Conservation (phyloP, 441 rosid species). For the Erysimum pusillum region DNA sequence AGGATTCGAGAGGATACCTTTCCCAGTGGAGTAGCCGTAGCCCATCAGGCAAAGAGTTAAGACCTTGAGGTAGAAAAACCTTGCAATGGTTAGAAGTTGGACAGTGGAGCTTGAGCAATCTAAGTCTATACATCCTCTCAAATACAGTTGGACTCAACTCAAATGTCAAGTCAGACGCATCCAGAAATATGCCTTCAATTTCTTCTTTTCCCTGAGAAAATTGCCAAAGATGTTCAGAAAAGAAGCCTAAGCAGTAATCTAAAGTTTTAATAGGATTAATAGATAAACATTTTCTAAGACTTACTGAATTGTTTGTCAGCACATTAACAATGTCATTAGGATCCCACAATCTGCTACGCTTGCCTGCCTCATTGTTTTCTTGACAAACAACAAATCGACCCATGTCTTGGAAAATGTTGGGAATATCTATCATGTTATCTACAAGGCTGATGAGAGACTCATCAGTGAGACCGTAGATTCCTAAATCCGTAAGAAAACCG, state of each 20-base stretch:
- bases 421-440: constrained; percentile 34
- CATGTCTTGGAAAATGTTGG: constrained; percentile 47
- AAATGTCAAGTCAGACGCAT: constrained; percentile 7
- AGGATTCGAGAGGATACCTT: constrained; percentile 34
- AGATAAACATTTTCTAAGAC: too few relatives aligned
- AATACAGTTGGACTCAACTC: constrained; percentile 24
- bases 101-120: constrained; percentile 35
- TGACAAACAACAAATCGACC: constrained; percentile 41
- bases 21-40: constrained; percentile 47
- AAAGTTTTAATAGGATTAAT: too few relatives aligned
- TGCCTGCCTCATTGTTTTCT: constrained; percentile 26
- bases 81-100: background rate
- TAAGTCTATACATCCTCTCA: constrained; percentile 33
- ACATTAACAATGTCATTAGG: constrained; percentile 11
- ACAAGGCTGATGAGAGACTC: constrained; percentile 42
- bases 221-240: too few relatives aligned
- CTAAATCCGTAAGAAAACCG: constrained; percentile 7
- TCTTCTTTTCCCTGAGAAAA: constrained; percentile 39
- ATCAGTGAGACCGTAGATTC: constrained; percentile 41
- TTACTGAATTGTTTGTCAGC: constrained; percentile 22
- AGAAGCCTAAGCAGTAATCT: too few relatives aligned
- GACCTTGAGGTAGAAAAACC: constrained; percentile 13
- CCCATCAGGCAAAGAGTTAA: constrained; percentile 26
- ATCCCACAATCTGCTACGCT: constrained; percentile 38
- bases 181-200: constrained; percentile 37